A percentile compares a stretch with the other conserved stretches of the same genome.
Evolutionary conservation across 75 land plant species (phyloP).

Genomic region (Sequoia sempervirens): DNA sequence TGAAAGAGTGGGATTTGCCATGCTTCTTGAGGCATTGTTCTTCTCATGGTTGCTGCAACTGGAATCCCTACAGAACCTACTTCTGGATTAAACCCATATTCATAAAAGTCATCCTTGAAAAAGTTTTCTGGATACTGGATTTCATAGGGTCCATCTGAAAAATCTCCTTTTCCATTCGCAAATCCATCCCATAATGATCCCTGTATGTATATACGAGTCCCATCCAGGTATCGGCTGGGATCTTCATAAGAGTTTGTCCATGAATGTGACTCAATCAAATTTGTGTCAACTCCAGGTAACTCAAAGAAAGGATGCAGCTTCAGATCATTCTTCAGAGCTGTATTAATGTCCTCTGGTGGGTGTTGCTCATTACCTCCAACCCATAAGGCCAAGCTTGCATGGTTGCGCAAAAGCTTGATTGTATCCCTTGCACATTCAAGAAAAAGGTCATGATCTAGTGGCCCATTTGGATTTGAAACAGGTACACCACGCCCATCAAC

Average conservation of each 20-base stretch:
- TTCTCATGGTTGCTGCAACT: constrained; percentile 85
- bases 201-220: constrained; percentile 76
- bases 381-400: constrained; percentile 95
- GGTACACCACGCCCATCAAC: constrained; percentile 88
- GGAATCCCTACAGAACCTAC: constrained; percentile 95
- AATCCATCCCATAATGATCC: constrained; percentile 99
- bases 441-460: constrained; percentile 85
- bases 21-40: constrained; percentile 84
- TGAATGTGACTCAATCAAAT: not conserved
- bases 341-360: constrained; percentile 82
- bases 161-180: constrained; percentile 86
- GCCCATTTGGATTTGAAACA: constrained; percentile 84
- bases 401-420: constrained; percentile 82
- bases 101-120: constrained; percentile 71
- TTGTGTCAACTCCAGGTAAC: not conserved
- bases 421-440: constrained; percentile 89
- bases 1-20: constrained; percentile 76
- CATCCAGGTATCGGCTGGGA: constrained; percentile 86
- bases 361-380: constrained; percentile 98
- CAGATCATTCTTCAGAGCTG: constrained; percentile 50
- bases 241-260: constrained; percentile 21
- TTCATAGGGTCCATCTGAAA: constrained; percentile 91
- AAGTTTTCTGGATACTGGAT: constrained; percentile 84
- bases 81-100: constrained; percentile 95
- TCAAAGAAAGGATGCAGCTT: constrained; percentile 58